Base-by-base conservation (phyloP, 257 asterid genomes). In the Ajuga chamaepitys region DNA sequence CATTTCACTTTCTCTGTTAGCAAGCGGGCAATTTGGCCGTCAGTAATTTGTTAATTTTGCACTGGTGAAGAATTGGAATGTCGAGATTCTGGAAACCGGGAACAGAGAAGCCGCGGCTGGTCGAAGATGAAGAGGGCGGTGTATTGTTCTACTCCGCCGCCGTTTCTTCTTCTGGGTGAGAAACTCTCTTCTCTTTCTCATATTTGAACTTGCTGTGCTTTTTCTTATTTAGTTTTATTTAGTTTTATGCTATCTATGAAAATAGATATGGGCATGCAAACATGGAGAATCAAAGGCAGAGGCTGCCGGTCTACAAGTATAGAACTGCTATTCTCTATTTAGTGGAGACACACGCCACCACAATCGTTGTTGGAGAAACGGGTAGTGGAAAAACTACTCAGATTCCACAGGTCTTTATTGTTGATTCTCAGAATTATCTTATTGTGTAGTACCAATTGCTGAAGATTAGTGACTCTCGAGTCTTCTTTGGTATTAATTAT, bases 301-400 rank as follows among this genome's bases (percentile, higher is more conserved):
- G 95, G 79, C 79, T 94, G 1, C 99, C 97, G 0, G 95, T 87
- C 12, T 77, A 75, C 82, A 88, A 82, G 81, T 87, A 88, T 69
- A 63, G 85, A 66, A 86, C 82, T 7, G 82, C 90, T 58, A 81
- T 94, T 67, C 81, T 94, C 8, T 90, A 89, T 70, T 70, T 85
- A 57, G 97, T 94, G 45, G 96, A 94, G 83, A 84, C 79, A 35
- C 97, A 86, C 76, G 88, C 93, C 69, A 89, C 99, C 12, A 86
- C 97, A 52, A 85, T 89, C 64, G 64, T 94, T 37, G 97, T 94
- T 12, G 99, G 99, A 42, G 99, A 94, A 78, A 94, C 99, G 0
- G 97, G 97, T 32, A 86, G 96, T 57, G 99, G 99, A 1, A 94
- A 94, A 77, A 94, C 97, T 58, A 94, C 99, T 51, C 99, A 94